phyloP scores from a whole-genome alignment of 1,139 yeast species.

The Kazachstania sp. region DNA sequence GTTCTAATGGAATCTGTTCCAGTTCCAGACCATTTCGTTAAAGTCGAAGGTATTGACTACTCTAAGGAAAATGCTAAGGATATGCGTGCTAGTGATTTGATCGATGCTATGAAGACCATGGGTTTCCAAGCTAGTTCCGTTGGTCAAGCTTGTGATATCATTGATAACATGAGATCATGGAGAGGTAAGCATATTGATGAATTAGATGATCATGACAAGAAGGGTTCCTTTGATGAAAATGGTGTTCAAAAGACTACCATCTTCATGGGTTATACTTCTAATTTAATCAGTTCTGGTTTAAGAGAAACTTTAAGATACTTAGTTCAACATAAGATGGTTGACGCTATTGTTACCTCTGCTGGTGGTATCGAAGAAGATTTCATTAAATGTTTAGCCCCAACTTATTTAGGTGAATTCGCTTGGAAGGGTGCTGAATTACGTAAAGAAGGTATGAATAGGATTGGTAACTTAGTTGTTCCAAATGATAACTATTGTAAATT shows the following conservation, averaged over 20 bases:
- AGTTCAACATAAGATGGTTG: conserved; percentile 89
- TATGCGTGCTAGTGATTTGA: conserved; percentile 69
- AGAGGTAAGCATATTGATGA: conserved; percentile 66
- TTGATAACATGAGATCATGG: conserved; percentile 87
- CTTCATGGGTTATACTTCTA: conserved; percentile 95
- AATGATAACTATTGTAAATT: conserved; percentile 95
- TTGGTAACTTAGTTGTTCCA: conserved; percentile 93
- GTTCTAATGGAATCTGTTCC: conserved; percentile 82
- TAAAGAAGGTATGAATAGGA: conserved; percentile 94
- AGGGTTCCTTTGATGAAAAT: conserved; percentile 70
- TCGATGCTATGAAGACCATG: conserved; percentile 81
- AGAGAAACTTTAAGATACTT: conserved; percentile 83
- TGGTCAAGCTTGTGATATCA: conserved; percentile 81
- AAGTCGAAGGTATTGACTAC: conserved; percentile 84
- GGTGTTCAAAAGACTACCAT: conserved; percentile 83
- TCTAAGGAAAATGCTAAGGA: conserved; percentile 59
- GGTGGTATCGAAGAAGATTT: conserved; percentile 98
- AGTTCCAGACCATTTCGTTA: conserved; percentile 67
- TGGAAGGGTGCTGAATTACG: conserved; percentile 74
- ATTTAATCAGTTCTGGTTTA: conserved; percentile 86
- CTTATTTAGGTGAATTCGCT: conserved; percentile 84
- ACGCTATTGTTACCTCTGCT: conserved; percentile 90
- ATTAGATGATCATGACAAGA: conserved; percentile 58
- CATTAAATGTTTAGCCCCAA: conserved; percentile 91
- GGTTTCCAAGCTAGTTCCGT: conserved; percentile 96